Percentiles rank a stretch among this genome's conserved stretches.
Evolutionary conservation across 345 rosid genomes (phyloP).

Genomic region (Syzygium aromaticum): DNA sequence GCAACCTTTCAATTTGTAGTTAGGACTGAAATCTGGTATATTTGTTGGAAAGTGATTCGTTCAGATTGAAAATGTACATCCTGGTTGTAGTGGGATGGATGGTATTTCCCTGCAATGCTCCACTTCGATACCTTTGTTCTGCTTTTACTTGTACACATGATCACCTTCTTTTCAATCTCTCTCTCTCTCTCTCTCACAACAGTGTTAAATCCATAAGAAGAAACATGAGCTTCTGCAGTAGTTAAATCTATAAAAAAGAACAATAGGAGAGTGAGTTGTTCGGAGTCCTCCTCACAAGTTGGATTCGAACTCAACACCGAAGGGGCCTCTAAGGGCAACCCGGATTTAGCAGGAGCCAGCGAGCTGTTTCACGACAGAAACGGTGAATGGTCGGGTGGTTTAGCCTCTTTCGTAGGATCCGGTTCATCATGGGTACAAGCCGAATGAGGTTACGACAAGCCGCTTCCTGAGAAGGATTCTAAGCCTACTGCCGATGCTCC

Average conservation of each 20-base stretch:
- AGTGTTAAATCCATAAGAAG: neutral
- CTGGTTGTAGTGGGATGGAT: neutral
- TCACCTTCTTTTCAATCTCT: neutral
- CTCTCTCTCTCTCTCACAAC: neutral
- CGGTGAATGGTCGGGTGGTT: neutral
- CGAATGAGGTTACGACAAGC: neutral
- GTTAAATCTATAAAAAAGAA: neutral
- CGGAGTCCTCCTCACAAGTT: neutral
- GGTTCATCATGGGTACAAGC: neutral
- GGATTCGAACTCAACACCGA: neutral
- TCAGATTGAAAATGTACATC: neutral
- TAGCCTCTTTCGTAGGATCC: neutral
- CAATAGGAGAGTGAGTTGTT: neutral
- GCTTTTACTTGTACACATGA: neutral
- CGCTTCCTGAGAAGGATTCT: neutral
- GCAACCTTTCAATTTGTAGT: neutral
- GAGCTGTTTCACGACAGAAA: neutral
- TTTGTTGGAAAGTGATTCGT: neutral
- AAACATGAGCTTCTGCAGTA: neutral
- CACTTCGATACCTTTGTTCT: neutral
- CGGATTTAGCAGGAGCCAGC: neutral
- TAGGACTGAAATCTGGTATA: neutral
- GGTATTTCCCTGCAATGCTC: neutral
- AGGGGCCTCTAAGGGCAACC: neutral
- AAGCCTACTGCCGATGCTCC: neutral